Evolutionary conservation across 2,329 filamentous ascomycete species (phyloP).

Genomic region (Dothistroma septosporum): DNA sequence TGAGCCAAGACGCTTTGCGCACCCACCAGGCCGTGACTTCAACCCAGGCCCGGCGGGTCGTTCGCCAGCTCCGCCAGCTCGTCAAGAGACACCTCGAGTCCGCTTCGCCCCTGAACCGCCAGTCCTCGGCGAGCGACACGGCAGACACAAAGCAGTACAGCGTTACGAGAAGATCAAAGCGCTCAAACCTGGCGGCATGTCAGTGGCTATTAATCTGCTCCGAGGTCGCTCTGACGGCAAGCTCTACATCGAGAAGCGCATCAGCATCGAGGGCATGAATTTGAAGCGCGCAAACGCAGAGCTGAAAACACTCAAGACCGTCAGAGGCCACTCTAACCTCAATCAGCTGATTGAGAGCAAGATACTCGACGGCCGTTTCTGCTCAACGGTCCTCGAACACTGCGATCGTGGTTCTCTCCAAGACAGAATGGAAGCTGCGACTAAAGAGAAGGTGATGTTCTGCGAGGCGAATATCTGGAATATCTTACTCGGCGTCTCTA

Average conservation of each 20-base stretch:
- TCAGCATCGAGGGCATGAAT: conserved; percentile 3
- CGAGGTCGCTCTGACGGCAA: conserved; percentile 8
- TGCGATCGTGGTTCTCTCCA: conserved; percentile 14
- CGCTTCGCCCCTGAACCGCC: neutral
- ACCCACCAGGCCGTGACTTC: neutral
- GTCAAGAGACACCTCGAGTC: neutral
- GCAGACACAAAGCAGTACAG: neutral
- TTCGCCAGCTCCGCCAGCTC: neutral
- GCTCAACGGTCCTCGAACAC: conserved; percentile 13
- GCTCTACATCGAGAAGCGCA: conserved; percentile 16
- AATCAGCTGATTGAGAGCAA: conserved; percentile 10
- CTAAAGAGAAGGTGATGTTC: neutral
- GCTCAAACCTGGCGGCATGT: conserved; percentile 10
- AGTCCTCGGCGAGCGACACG: neutral
- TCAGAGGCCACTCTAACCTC: conserved; percentile 6
- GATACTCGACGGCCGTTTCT: neutral
- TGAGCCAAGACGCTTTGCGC: neutral
- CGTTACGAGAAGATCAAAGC: conserved; percentile 10
- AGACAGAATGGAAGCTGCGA: neutral
- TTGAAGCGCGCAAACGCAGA: conserved; percentile 6
- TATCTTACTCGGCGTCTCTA: conserved; percentile 10
- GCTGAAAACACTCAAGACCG: conserved; percentile 6
- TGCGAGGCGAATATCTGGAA: conserved; percentile 11
- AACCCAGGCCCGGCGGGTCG: neutral
- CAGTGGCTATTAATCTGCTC: conserved; percentile 9